Percentiles rank a stretch among this genome's conserved stretches.
Evolutionary conservation across 2,329 filamentous ascomycete genomes (phyloP).

Genomic region (Neospermospora avenae): DNA sequence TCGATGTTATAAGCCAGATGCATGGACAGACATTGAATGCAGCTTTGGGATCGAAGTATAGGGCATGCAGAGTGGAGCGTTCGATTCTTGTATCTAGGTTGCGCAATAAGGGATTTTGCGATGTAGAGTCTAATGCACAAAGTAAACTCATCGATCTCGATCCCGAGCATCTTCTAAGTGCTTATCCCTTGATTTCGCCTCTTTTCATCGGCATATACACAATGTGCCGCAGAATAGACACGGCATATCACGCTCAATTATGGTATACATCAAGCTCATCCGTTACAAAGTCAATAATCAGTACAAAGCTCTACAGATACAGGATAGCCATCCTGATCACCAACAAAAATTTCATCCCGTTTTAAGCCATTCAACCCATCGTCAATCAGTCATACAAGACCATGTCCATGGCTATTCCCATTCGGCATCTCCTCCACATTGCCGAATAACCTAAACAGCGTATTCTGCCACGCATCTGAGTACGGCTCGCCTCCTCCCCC

Average conservation of each 20-base stretch:
- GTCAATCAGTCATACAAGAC: background rate
- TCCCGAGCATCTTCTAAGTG: background rate
- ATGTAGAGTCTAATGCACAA: conserved; percentile 8
- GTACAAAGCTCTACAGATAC: background rate
- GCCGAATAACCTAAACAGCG: conserved; percentile 16
- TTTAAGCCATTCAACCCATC: background rate
- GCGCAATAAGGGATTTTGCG: conserved; percentile 3
- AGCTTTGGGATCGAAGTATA: conserved; percentile 7
- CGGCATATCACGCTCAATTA: too few species aligned
- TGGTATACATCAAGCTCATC: too few species aligned
- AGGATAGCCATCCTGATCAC: background rate
- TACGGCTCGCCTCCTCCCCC: conserved; percentile 14
- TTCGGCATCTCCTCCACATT: conserved; percentile 7
- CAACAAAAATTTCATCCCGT: background rate
- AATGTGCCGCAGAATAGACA: too few species aligned
- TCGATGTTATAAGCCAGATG: conserved; percentile 5
- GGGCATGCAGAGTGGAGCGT: conserved; percentile 2
- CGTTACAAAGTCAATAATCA: too few species aligned
- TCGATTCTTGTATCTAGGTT: conserved; percentile 22
- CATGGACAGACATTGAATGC: conserved; percentile 5
- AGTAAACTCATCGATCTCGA: conserved; percentile 1
- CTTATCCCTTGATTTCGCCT: background rate
- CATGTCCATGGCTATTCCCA: background rate
- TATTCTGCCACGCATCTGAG: conserved; percentile 18
- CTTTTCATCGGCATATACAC: too few species aligned